These are phyloP conservation scores for Starmerella bombicola DNA, from an alignment of 805 yeast species.

Conservation along the genomic window DNA sequence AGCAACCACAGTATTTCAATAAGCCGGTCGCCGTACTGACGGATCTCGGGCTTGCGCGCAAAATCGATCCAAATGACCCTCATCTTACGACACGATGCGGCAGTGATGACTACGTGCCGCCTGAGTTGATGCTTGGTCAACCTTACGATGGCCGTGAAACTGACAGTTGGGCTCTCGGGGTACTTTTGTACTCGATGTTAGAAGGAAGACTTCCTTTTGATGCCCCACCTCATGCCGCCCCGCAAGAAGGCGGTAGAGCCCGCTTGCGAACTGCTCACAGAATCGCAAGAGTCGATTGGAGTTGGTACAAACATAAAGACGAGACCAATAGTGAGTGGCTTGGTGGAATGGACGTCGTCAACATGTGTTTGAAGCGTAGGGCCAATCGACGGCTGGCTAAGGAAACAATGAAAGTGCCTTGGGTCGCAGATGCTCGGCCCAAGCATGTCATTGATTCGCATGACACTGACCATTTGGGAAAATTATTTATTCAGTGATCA, in stretches of 20 bases:
- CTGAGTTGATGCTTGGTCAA: constrained; percentile 80
- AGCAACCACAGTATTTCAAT: constrained; percentile 4
- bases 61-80: constrained; percentile 47
- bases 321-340: constrained; percentile 32
- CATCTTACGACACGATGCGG: constrained; percentile 83
- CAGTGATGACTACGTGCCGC: constrained; percentile 91
- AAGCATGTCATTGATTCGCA: constrained; percentile 4
- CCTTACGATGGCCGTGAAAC: constrained; percentile 84
- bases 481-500: constrained; percentile 11
- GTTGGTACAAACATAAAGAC: constrained; percentile 48
- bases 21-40: constrained; percentile 47
- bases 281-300: constrained; percentile 88
- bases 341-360: constrained; percentile 41
- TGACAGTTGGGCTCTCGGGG: constrained; percentile 94
- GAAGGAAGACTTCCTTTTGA: constrained; percentile 91
- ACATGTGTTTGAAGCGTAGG: constrained; percentile 37
- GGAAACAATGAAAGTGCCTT: constrained; percentile 29
- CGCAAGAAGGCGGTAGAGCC: constrained; percentile 27
- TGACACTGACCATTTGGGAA: constrained; percentile 7
- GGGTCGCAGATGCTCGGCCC: constrained; percentile 27
- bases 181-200: constrained; percentile 66
- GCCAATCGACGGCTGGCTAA: constrained; percentile 34
- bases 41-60: constrained; percentile 81
- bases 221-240: constrained; percentile 40
- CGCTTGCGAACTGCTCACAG: constrained; percentile 63